Evolutionary conservation across 441 rosid genomes (phyloP).

Genomic region (Pelargonium cotyledonis): DNA sequence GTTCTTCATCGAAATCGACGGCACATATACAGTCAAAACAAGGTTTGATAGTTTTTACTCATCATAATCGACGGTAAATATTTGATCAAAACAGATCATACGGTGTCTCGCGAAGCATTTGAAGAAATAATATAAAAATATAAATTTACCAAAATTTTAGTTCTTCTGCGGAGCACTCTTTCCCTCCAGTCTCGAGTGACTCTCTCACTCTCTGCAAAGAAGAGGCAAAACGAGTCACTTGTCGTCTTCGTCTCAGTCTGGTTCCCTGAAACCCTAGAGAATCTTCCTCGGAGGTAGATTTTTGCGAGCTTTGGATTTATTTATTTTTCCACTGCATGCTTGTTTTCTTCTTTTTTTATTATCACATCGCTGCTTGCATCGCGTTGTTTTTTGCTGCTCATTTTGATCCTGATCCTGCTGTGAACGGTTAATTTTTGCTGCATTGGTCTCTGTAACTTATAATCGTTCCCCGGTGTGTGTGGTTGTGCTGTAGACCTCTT

Average conservation of each 20-base stretch:
- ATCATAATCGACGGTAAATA: neutral
- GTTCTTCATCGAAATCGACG: too few species aligned
- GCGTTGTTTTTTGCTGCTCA: neutral
- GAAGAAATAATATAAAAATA: neutral
- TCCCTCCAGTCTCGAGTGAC: conserved; percentile 4
- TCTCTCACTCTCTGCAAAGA: neutral
- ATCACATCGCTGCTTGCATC: neutral
- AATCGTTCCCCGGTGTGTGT: neutral
- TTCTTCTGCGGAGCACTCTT: conserved; percentile 1
- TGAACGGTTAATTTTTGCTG: conserved; percentile 1
- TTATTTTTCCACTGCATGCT: neutral
- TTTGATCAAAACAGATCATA: neutral
- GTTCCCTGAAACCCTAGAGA: neutral
- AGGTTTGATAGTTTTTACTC: neutral
- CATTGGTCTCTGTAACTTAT: neutral
- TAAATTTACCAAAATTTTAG: neutral
- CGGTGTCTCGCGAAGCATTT: neutral
- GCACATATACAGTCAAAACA: too few species aligned
- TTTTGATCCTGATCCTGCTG: neutral
- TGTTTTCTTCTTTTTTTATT: neutral
- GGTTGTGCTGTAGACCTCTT: neutral
- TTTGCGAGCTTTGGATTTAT: neutral
- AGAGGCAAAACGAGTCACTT: conserved; percentile 7
- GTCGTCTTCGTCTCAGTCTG: neutral
- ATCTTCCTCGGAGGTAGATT: conserved; percentile 7